A percentile compares a stretch with the other conserved stretches of the same genome.
Conservation (phyloP, 768 basidiomycete genomes). For the Mycena venus region DNA sequence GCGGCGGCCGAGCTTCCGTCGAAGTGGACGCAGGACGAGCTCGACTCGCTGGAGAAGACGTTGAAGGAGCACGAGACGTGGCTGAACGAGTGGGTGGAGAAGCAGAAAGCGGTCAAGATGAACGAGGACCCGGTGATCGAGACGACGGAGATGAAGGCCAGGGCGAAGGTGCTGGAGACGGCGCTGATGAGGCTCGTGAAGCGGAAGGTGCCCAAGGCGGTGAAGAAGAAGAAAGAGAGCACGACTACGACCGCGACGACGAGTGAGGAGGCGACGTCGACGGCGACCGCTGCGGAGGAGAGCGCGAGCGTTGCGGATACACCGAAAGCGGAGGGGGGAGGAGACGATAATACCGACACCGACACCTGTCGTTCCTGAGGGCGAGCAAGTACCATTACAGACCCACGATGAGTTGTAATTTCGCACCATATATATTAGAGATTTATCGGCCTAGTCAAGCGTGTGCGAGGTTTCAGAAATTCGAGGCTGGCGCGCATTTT, state of each 20-base stretch:
- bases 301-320: slow-evolving; percentile 35
- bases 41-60: slow-evolving; percentile 81
- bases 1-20: slow-evolving; percentile 70
- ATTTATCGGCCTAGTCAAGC: slow-evolving; percentile 6
- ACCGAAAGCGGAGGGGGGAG: slow-evolving; percentile 10
- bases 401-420: slow-evolving; percentile 32
- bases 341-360: slow-evolving; percentile 28
- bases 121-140: slow-evolving; percentile 90
- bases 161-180: slow-evolving; percentile 84
- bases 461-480: not conserved
- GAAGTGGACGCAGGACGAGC: slow-evolving; percentile 90
- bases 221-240: slow-evolving; percentile 63
- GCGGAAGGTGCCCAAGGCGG: slow-evolving; percentile 76
- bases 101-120: slow-evolving; percentile 80
- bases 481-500: no score
- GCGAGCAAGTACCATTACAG: slow-evolving; percentile 26
- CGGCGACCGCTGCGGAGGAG: slow-evolving; percentile 35
- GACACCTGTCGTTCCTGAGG: slow-evolving; percentile 17
- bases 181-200: slow-evolving; percentile 77
- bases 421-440: slow-evolving; percentile 27
- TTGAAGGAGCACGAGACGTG: slow-evolving; percentile 87
- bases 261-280: slow-evolving; percentile 33
- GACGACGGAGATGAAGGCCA: slow-evolving; percentile 87
- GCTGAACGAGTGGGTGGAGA: slow-evolving; percentile 85
- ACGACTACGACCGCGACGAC: slow-evolving; percentile 48